Percentiles rank a stretch among this genome's conserved stretches.
phyloP scores from a whole-genome alignment of 169 alveolate genomes.

The Eimeria falciformis region DNA sequence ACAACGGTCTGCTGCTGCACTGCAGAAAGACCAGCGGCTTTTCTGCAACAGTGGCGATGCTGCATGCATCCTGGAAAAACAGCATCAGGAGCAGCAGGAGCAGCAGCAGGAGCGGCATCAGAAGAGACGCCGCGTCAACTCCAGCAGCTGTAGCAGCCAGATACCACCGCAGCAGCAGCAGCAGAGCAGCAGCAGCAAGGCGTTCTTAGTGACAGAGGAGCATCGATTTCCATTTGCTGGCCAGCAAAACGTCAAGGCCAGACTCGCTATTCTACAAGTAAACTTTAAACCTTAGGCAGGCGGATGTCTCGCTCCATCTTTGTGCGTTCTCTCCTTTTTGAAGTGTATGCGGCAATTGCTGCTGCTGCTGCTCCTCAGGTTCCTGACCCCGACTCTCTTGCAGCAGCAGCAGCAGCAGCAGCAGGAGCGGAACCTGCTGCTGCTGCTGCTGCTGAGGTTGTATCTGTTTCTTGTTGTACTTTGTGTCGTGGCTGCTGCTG shows the following conservation, averaged over 20 bases:
- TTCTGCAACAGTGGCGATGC: no score
- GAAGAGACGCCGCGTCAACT: not conserved
- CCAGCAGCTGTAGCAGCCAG: not conserved
- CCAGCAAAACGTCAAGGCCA: slow-evolving; percentile 44
- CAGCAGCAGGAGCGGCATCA: slow-evolving; percentile 22
- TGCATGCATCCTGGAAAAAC: not conserved
- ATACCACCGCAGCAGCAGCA: not conserved
- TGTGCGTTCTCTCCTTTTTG: not conserved
- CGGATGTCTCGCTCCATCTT: not conserved
- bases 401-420: slow-evolving; percentile 52
- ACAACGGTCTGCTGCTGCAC: not conserved
- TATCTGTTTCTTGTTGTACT: not conserved
- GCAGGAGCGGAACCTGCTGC: not conserved
- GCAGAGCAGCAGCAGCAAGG: slow-evolving; percentile 30
- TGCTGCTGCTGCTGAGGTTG: not conserved
- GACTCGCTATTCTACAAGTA: slow-evolving; percentile 64
- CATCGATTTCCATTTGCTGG: slow-evolving; percentile 74
- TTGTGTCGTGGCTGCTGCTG: no score
- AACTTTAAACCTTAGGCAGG: not conserved
- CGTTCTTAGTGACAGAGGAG: slow-evolving; percentile 27
- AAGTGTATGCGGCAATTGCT: not conserved
- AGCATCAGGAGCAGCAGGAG: not conserved
- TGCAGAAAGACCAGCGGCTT: not conserved
- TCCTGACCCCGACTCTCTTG: not conserved
- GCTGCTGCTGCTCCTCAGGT: slow-evolving; percentile 16